Base-by-base conservation (phyloP, 2,329 filamentous ascomycete genomes). In the Hymenoscyphus scutula region DNA sequence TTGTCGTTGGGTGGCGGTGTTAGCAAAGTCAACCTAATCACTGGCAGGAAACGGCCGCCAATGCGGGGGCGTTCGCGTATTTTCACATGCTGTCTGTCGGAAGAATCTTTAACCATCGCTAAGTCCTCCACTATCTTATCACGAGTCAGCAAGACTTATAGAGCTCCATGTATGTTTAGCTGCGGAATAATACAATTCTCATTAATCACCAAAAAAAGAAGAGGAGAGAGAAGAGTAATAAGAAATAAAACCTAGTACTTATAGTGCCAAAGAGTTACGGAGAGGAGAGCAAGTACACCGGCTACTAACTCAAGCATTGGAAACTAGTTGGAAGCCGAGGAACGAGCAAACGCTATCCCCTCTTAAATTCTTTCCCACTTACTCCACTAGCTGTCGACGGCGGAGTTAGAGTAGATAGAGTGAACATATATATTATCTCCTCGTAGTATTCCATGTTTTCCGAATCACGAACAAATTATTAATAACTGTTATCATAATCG, bases 351-450 rank as follows among this genome's bases (percentile, higher is more conserved):
- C 38, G 32, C 54, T 56, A 56, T 19, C 55, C 32, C 45, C 55
- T 57, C 32, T 27, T 57, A 19, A 57, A 57, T 57, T 25, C 55
- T 57, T 57, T 38, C 34, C 55, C 55, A 57, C 34, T 34, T 23
- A 38, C 30, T 41, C 55, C 29, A 37, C 54, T 5, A 19, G 13
- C 19, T 15, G 32, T 23, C n/a, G 10, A n/a, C 11, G 13, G 45
- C 19, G 10, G n/a, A 25, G n/a, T n/a, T n/a, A n/a, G 19, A 51
- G 45, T 13, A 3, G 45, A 51, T 23, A 6, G 19, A 10, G 10
- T 23, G 11, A 51, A 25, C 23, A 51, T 51, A 23, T 19, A 13
- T 51, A 51, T 51, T 13, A 11, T 51, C 19, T 48, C 23, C 41
- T 48, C 41, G 7, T 23, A 8, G n/a, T 5, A 23, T 48, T 23